A percentile compares a stretch with the other conserved stretches of the same genome.
Evolutionary conservation across 805 yeast genomes (phyloP).

Genomic region (Cyberlindnera mycetangii): DNA sequence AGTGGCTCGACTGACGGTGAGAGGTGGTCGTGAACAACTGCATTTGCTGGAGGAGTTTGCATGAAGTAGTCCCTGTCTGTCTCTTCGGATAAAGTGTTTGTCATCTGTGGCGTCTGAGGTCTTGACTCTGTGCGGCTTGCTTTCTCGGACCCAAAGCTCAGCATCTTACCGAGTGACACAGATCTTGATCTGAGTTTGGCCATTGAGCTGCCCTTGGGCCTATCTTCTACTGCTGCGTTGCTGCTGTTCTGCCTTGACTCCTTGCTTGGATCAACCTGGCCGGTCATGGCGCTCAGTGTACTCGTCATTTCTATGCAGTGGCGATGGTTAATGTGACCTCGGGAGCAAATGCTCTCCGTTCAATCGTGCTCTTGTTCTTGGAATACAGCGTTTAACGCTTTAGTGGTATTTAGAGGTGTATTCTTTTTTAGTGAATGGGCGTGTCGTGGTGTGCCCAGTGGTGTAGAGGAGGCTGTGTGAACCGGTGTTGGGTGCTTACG

Average conservation of each 20-base stretch:
- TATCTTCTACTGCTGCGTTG: conserved; percentile 1
- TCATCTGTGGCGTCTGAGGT: conserved; percentile 10
- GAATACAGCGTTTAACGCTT: neutral
- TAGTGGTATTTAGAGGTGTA: neutral
- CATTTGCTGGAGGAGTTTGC: conserved; percentile 10
- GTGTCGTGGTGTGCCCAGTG: neutral
- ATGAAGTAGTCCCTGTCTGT: conserved; percentile 6
- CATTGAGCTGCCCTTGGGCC: conserved; percentile 2
- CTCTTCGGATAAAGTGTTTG: neutral
- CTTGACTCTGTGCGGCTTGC: conserved; percentile 6
- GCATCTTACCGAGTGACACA: conserved; percentile 38
- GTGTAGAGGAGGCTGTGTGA: neutral
- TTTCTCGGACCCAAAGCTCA: conserved; percentile 34
- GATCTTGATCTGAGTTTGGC: conserved; percentile 38
- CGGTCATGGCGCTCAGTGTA: neutral
- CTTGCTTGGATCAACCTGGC: conserved; percentile 3
- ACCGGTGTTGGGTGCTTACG: neutral
- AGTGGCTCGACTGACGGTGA: conserved; percentile 12
- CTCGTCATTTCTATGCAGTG: neutral
- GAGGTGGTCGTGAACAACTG: conserved; percentile 15
- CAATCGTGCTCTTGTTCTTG: neutral
- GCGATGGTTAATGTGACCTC: neutral
- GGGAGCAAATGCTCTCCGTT: neutral
- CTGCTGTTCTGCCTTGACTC: conserved; percentile 7
- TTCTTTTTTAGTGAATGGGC: neutral